Evolutionary conservation across 306 rosid species (phyloP), one percentile per base, ranked within the genome.

Genomic region (Fragaria ananassa): DNA sequence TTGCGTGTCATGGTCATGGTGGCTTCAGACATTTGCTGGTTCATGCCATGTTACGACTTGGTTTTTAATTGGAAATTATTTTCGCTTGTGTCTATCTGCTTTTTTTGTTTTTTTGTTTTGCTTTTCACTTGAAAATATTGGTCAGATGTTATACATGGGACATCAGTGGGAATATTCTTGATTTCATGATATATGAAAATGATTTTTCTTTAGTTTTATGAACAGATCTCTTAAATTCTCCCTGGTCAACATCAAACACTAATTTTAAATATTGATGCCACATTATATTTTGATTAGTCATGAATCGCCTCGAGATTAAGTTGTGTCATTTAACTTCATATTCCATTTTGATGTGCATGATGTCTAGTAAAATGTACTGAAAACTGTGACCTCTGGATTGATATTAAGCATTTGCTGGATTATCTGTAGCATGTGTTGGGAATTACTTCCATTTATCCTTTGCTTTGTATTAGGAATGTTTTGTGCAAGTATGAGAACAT

Each of bases 321-420:
- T 41, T 4, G 3, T 27, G 44, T 74, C n/a, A 1, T 60, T 29
- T 17, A 60, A 17, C 8, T 42, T 11, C 35, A 1, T 41, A 9
- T 21, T 57, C 54, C 45, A 73, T 23, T 8, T n/a, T 13, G 37
- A 27, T 27, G 66, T 27, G 31, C 41, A 2, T 39, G 70, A 17
- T 66, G 27, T 66, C 15, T 19, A 9, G 73, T 45, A 29, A 68
- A 13, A n/a, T 31, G 12, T 41, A 29, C 35, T n/a, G 21, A 56
- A 25, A 29, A 50, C 63, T 18, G 4, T 58, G 65, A 70, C 45
- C 31, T 50, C 21, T 5, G 12, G 37, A 17, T 8, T 31, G 62
- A 70, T 72, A 44, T 60, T 21, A 25, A 60, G 57, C 42, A 57
- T 73, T 73, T 41, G 27, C 27, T 72, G 50, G 29, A 18, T 13